phyloP scores from a whole-genome alignment of 495 filamentous ascomycete genomes.

The Melanomma pulvis-pyrius region DNA sequence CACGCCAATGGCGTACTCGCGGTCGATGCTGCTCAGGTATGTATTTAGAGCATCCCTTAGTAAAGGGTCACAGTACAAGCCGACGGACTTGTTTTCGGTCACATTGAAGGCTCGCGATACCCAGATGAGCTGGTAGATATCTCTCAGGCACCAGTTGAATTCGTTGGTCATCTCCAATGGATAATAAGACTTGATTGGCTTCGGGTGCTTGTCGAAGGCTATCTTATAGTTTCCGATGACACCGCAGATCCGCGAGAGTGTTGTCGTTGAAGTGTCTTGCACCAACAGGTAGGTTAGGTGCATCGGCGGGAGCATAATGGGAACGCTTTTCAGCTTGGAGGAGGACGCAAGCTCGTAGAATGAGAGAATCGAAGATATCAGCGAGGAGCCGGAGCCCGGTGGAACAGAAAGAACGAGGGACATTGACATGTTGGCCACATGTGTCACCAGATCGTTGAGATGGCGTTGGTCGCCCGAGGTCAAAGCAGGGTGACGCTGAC shows the following conservation, averaged over 20 bases:
- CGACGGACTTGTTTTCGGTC: conserved; percentile 69
- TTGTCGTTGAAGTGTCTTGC: conserved; percentile 63
- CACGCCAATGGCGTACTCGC: conserved; percentile 51
- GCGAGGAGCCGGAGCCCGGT: conserved; percentile 39
- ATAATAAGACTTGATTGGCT: conserved; percentile 43
- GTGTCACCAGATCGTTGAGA: conserved; percentile 54
- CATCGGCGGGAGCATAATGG: conserved; percentile 68
- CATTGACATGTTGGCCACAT: conserved; percentile 65
- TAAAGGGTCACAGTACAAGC: conserved; percentile 64
- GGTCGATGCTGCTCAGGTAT: conserved; percentile 51
- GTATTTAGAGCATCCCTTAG: conserved; percentile 53
- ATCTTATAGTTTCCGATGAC: conserved; percentile 70
- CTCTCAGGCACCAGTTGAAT: conserved; percentile 89
- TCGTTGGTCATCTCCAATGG: conserved; percentile 61
- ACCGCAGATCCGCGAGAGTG: conserved; percentile 71
- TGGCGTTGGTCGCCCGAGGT: not conserved
- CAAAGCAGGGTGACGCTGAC: conserved; percentile 10
- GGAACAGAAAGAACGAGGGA: conserved; percentile 59
- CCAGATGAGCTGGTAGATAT: conserved; percentile 86
- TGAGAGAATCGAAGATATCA: conserved; percentile 60
- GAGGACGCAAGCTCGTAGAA: conserved; percentile 71
- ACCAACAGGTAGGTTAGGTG: conserved; percentile 69
- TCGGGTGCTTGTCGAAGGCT: conserved; percentile 70
- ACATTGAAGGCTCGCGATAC: conserved; percentile 71
- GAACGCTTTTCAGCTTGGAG: conserved; percentile 53